phyloP scores from a whole-genome alignment of 2,329 filamentous ascomycete species.

The Lasiodiplodia citricola region DNA sequence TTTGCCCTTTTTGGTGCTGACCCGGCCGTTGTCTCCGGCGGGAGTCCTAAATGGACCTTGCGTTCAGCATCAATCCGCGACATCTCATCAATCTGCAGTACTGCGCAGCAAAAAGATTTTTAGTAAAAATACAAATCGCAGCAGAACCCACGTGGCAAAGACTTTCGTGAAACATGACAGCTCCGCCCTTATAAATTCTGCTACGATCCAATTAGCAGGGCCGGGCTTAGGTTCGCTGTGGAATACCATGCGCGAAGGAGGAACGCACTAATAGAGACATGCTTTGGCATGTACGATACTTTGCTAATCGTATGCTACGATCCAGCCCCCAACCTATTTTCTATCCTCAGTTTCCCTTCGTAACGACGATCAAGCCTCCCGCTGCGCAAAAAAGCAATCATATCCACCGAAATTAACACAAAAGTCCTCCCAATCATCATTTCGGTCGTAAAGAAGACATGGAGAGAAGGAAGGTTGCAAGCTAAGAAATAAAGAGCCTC shows the following conservation, averaged over 20 bases:
- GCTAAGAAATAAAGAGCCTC: background rate
- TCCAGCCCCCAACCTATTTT: background rate
- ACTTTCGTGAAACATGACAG: background rate
- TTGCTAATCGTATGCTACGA: background rate
- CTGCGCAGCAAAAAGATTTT: background rate
- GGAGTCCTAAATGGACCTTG: background rate
- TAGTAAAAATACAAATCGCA: background rate
- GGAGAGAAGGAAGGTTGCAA: background rate
- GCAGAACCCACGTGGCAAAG: background rate
- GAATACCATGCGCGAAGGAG: background rate
- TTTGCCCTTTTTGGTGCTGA: background rate
- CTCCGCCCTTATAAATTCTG: background rate
- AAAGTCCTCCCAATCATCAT: background rate
- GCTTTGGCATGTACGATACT: background rate
- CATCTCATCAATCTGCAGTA: background rate
- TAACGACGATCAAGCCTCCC: background rate
- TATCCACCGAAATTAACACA: background rate
- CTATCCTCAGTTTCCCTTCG: background rate
- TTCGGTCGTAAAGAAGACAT: background rate
- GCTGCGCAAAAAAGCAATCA: background rate
- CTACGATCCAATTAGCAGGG: background rate
- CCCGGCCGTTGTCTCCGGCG: background rate
- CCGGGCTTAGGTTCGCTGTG: background rate
- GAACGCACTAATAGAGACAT: background rate
- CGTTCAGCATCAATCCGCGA: background rate